These are phyloP conservation scores for Vicia sativa DNA, from an alignment of 306 rosid genomes.

Conservation along the genomic window DNA sequence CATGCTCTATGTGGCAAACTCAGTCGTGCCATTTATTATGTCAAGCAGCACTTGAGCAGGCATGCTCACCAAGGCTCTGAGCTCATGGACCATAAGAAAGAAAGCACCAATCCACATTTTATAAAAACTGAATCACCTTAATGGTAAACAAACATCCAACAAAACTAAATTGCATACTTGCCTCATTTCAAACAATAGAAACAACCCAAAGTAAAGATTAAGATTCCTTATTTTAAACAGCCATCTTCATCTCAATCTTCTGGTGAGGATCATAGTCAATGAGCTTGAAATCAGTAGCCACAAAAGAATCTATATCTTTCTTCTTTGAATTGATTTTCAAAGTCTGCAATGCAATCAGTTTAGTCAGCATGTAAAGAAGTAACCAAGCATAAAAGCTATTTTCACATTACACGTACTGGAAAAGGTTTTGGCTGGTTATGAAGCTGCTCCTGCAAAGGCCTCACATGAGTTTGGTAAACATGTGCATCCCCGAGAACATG, in stretches of 20 bases:
- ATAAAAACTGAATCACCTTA: constrained; percentile 1
- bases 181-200: constrained; percentile 52
- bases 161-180: constrained; percentile 33
- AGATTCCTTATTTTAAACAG: constrained; percentile 62
- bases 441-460: constrained; percentile 91
- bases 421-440: constrained; percentile 83
- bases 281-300: constrained; percentile 79
- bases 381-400: too few relatives aligned
- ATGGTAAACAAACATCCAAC: constrained; percentile 4
- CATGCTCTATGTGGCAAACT: too few relatives aligned
- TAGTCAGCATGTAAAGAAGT: constrained; percentile 16
- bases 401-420: constrained; percentile 74
- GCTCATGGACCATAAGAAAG: constrained; percentile 21
- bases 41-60: background rate
- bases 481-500: constrained; percentile 90
- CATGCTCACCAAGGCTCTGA: constrained; percentile 9
- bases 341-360: constrained; percentile 52
- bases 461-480: constrained; percentile 81
- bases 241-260: constrained; percentile 98
- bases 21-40: background rate
- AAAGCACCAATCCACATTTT: constrained; percentile 14
- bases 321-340: constrained; percentile 76
- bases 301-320: constrained; percentile 82
- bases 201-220: constrained; percentile 34
- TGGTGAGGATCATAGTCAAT: constrained; percentile 89